Conservation (phyloP, 208 protist species). For the Angomonas deanei region DNA sequence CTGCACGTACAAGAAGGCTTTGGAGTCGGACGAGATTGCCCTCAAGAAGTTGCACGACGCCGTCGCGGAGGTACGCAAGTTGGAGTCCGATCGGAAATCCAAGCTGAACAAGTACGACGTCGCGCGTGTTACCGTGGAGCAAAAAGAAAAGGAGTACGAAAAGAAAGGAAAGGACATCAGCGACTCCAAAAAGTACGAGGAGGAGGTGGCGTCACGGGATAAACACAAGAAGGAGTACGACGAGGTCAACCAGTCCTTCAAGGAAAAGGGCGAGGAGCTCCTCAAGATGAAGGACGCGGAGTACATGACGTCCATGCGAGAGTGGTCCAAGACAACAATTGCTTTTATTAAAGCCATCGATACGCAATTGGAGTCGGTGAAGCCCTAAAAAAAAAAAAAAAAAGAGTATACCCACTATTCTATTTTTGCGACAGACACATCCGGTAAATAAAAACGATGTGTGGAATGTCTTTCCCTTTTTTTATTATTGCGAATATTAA, state of each 20-base stretch:
- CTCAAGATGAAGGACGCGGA: background rate
- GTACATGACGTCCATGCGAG: background rate
- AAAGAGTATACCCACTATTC: background rate
- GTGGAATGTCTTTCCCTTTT: too few species aligned
- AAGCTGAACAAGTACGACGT: background rate
- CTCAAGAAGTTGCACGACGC: background rate
- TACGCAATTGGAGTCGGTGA: background rate
- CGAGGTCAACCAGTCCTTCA: background rate
- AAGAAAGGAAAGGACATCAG: background rate
- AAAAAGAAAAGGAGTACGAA: conserved; percentile 4
- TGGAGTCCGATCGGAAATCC: background rate
- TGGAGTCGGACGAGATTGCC: background rate
- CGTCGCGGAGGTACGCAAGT: background rate
- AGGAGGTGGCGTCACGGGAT: background rate
- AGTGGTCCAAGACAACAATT: background rate
- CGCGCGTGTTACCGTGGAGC: background rate
- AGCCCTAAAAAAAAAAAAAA: conserved; percentile 8
- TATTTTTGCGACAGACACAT: background rate
- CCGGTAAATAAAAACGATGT: too few species aligned
- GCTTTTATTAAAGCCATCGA: background rate
- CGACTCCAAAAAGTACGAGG: background rate
- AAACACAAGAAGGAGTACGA: background rate
- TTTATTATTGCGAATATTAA: too few species aligned
- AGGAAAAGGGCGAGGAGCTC: background rate
- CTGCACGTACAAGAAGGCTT: background rate